These are phyloP conservation scores for Xanthoparmelia taractica DNA, from an alignment of 495 filamentous ascomycete species.

Conservation along the genomic window DNA sequence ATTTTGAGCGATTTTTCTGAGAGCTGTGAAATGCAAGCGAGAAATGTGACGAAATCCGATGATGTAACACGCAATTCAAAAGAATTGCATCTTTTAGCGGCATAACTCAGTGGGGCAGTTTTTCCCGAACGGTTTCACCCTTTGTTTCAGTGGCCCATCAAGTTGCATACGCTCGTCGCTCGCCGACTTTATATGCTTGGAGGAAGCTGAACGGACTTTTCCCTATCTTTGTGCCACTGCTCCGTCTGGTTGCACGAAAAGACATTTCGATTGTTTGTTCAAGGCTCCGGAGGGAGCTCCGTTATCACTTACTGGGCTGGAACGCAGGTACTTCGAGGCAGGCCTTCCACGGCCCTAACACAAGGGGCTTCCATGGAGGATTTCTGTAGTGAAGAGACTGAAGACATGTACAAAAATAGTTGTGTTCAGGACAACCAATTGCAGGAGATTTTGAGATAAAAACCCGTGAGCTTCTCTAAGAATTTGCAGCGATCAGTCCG, in stretches of 20 bases:
- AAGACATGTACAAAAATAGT: too few relatives aligned
- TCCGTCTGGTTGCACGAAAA: not conserved
- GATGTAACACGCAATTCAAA: constrained; percentile 23
- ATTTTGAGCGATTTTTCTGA: too few relatives aligned
- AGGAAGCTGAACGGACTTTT: not conserved
- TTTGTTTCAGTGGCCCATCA: not conserved
- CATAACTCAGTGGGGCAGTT: not conserved
- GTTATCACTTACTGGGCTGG: not conserved
- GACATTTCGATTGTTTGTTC: not conserved
- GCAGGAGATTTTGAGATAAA: not conserved
- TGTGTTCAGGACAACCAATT: not conserved
- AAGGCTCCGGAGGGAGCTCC: not conserved
- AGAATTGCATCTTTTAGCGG: constrained; percentile 15
- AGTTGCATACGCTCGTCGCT: not conserved
- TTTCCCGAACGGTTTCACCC: not conserved
- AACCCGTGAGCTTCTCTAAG: not conserved
- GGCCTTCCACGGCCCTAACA: not conserved
- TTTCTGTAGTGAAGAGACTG: not conserved
- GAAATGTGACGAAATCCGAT: constrained; percentile 28
- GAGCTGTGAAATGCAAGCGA: too few relatives aligned
- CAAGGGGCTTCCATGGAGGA: not conserved
- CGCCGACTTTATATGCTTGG: not conserved
- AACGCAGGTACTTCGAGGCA: not conserved
- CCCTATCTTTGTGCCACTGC: not conserved
- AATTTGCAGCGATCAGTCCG: not conserved